Conservation (phyloP, 352 stramenopile genomes). For the Pythium phragmiticola region DNA sequence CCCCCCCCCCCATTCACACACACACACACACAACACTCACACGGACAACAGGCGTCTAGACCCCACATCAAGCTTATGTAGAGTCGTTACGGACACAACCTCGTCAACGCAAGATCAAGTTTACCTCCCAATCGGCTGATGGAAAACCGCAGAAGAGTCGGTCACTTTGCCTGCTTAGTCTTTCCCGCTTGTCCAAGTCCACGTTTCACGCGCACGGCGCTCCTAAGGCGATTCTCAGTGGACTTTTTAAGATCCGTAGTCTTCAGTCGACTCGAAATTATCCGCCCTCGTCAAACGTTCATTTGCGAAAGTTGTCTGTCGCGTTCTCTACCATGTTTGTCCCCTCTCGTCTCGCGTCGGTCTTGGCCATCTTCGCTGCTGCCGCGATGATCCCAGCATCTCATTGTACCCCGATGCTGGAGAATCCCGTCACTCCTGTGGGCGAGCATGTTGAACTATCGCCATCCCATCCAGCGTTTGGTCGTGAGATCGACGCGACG, state of each 20-base stretch:
- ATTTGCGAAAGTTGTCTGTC: conserved; percentile 9
- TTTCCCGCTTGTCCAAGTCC: not conserved
- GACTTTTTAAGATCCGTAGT: not conserved
- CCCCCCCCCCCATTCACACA: not conserved
- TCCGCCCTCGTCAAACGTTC: not conserved
- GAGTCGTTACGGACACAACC: not conserved
- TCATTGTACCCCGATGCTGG: conserved; percentile 6
- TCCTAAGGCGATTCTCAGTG: too few species aligned
- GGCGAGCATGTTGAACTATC: conserved; percentile 8
- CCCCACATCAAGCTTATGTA: not conserved
- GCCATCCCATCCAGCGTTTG: conserved; percentile 11
- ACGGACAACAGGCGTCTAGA: not conserved
- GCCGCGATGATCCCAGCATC: not conserved
- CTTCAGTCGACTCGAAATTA: not conserved
- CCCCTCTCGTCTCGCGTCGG: conserved; percentile 1
- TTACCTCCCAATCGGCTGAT: not conserved
- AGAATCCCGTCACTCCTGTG: conserved; percentile 16
- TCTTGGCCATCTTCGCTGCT: not conserved
- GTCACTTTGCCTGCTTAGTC: not conserved
- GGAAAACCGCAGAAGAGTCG: not conserved
- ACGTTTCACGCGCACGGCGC: too few species aligned
- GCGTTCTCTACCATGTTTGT: conserved; percentile 5
- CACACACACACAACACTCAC: too few species aligned
- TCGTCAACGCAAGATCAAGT: conserved; percentile 8
- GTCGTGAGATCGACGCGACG: conserved; percentile 1